Conservation (phyloP, 2,329 filamentous ascomycete species). For the Verticillium dahliae region DNA sequence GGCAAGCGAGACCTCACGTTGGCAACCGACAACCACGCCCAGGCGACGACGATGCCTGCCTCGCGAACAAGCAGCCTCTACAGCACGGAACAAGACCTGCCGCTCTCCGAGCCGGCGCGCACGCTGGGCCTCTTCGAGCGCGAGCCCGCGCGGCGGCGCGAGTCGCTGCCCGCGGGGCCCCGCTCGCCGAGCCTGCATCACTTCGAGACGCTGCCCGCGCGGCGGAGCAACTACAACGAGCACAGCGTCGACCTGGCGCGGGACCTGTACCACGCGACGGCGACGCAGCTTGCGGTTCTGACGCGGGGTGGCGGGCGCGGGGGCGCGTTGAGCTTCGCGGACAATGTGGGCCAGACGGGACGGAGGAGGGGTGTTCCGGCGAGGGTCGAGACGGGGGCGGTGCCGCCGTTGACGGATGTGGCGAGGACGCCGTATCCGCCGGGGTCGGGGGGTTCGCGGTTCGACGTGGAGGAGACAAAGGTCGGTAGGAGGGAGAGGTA, state of each 20-base stretch:
- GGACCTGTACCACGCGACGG: constrained; percentile 18
- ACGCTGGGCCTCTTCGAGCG: constrained; percentile 7
- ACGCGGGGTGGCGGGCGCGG: neutral
- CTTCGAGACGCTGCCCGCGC: constrained; percentile 11
- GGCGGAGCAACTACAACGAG: constrained; percentile 11
- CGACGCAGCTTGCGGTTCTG: constrained; percentile 13
- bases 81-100: neutral
- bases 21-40: neutral
- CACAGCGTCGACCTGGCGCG: constrained; percentile 10
- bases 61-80: neutral
- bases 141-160: constrained; percentile 4
- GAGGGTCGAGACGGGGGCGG: constrained; percentile 5
- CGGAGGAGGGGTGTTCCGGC: constrained; percentile 8
- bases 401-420: neutral
- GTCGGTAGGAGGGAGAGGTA: constrained; percentile 5
- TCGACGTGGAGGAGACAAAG: neutral
- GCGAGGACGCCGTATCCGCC: neutral
- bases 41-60: constrained; percentile 2
- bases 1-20: constrained; percentile 26
- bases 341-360: constrained; percentile 6
- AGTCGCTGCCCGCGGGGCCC: constrained; percentile 7
- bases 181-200: constrained; percentile 11
- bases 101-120: constrained; percentile 4
- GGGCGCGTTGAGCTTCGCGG: constrained; percentile 8
- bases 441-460: neutral